Conservation (phyloP, 106 monocot genomes). For the Vanilla planifolia region DNA sequence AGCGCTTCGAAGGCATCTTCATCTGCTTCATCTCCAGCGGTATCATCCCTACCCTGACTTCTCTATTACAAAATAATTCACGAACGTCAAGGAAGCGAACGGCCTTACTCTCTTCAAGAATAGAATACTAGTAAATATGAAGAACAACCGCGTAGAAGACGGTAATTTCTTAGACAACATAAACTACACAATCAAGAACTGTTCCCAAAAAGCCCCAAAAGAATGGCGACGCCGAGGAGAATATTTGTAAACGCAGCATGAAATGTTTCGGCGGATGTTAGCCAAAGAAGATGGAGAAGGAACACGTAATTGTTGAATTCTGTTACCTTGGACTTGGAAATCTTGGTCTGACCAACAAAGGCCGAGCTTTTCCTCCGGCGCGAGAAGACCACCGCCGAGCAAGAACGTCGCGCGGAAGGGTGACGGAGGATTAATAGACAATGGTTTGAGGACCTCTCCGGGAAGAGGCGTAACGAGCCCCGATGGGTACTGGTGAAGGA, state of each 20-base stretch:
- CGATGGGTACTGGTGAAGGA: no score
- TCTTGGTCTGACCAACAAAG: neutral
- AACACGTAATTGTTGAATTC: neutral
- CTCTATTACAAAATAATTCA: slow-evolving; percentile 20
- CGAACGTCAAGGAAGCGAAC: neutral
- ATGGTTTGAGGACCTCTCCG: no score
- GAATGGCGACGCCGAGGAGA: no score
- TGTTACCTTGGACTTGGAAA: neutral
- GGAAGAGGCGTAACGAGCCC: no score
- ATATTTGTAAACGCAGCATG: no score
- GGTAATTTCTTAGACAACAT: no score
- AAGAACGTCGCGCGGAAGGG: neutral
- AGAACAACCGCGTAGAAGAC: neutral
- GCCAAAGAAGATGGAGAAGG: neutral
- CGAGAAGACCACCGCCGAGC: neutral
- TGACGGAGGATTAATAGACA: no score
- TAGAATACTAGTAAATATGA: no score
- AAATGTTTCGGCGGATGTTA: neutral
- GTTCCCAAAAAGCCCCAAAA: neutral
- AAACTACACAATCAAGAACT: no score
- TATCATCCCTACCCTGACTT: slow-evolving; percentile 21
- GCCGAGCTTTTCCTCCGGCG: neutral
- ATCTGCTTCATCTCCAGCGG: slow-evolving; percentile 40
- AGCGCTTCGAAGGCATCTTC: slow-evolving; percentile 92
- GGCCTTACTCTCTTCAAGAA: no score